Evolutionary conservation across 176 grass and related monocot species (phyloP).

Genomic region (Cenchrus americanus): DNA sequence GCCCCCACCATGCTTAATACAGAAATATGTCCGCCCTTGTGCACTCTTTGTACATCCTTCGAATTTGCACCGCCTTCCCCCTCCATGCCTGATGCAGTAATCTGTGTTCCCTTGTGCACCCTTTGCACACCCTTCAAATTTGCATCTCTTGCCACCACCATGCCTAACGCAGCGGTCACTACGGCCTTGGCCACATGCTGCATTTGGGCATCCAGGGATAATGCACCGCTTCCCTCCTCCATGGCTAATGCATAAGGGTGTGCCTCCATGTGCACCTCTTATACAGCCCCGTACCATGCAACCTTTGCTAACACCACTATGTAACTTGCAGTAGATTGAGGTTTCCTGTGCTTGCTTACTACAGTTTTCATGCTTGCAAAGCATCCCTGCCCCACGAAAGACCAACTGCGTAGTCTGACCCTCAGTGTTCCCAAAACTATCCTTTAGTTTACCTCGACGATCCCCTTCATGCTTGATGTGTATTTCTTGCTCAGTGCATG

Average conservation of each 20-base stretch:
- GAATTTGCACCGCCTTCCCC: slow-evolving; percentile 55
- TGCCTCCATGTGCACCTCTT: slow-evolving; percentile 56
- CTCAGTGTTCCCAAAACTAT: slow-evolving; percentile 33
- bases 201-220: slow-evolving; percentile 52
- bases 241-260: slow-evolving; percentile 59
- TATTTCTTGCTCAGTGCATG: slow-evolving; percentile 31
- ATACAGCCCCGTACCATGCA: slow-evolving; percentile 50
- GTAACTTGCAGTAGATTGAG: slow-evolving; percentile 47
- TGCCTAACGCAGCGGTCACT: slow-evolving; percentile 53
- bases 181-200: slow-evolving; percentile 54
- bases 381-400: slow-evolving; percentile 16
- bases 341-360: slow-evolving; percentile 41
- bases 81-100: slow-evolving; percentile 57
- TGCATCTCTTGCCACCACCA: slow-evolving; percentile 56
- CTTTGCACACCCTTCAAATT: slow-evolving; percentile 53
- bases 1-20: slow-evolving; percentile 58
- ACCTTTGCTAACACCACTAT: slow-evolving; percentile 42
- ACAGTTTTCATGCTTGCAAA: slow-evolving; percentile 52
- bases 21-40: slow-evolving; percentile 54
- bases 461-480: slow-evolving; percentile 48
- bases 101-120: slow-evolving; percentile 57
- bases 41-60: slow-evolving; percentile 61
- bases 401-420: slow-evolving; percentile 8
- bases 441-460: slow-evolving; percentile 39
- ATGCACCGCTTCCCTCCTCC: slow-evolving; percentile 57